Evolutionary conservation across 2,329 filamentous ascomycete species (phyloP), one percentile per base, ranked within the genome.

Genomic region (Nannizziopsis barbatae): DNA sequence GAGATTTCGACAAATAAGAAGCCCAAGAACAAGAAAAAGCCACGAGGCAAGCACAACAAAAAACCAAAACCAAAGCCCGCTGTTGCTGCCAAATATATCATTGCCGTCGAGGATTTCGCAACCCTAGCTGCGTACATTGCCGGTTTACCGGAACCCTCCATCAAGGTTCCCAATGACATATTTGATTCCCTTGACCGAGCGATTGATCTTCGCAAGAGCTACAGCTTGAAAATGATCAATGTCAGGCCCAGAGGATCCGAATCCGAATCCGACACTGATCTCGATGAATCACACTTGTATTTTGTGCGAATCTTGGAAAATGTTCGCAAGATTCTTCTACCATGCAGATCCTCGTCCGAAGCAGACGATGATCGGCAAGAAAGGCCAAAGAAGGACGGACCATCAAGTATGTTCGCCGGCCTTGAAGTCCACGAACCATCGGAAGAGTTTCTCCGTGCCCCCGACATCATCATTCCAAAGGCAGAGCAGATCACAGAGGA

Each of bases 341-440:
- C 50, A 15, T 44, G 9, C 30, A 44, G 45, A 17, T 20, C 49
- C 30, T 12, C 18, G 14, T 20, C 22, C 20, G 33, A 12, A 20
- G 33, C n/a, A 7, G 30, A 39, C 10, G 35, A 42, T 31, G 38
- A 17, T 17, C 11, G 15, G n/a, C 43, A 30, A 17, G 9, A 7
- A 20, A 50, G 14, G 12, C 3, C 36, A 15, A 32, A 20, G 3
- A 11, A 35, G 9, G 35, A 42, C 11, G 37, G 50, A 17, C 7
- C 43, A 15, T 14, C 41, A 14, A 70, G 67, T 49, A 58, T 57
- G 15, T 71, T 72, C 50, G 59, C 57, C 2, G 42, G 51, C 2
- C 54, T 72, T 8, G 54, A 59, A 1, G 51, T 71, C 10, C 58
- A 69, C 36, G 68, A 71, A 18, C 60, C 66, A 1, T 68, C 65